These are phyloP conservation scores for Trichoderma koningiopsis DNA, from an alignment of 2,329 filamentous ascomycete genomes.

Conservation along the genomic window DNA sequence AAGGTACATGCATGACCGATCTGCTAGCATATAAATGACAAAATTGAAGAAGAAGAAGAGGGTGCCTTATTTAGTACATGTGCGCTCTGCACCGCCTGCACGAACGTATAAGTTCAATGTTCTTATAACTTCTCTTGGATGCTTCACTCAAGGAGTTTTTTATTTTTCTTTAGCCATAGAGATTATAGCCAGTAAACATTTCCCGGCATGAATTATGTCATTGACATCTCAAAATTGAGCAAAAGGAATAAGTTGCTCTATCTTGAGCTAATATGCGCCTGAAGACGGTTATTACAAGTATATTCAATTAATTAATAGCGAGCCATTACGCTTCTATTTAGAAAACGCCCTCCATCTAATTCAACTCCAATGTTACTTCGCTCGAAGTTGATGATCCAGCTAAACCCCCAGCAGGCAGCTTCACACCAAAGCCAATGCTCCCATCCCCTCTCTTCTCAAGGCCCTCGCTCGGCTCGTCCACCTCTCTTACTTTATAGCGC, in stretches of 20 bases:
- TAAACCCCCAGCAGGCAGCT: slow-evolving; percentile 28
- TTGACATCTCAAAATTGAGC: neutral
- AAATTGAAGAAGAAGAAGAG: neutral
- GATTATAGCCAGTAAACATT: neutral
- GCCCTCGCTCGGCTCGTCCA: slow-evolving; percentile 6
- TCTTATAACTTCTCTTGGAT: neutral
- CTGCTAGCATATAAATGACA: neutral
- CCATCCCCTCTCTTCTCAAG: slow-evolving; percentile 4
- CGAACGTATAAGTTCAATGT: neutral
- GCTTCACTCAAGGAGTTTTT: neutral
- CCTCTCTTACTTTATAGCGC: neutral
- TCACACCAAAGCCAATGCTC: slow-evolving; percentile 21
- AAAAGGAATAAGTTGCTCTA: neutral
- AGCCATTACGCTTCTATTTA: neutral
- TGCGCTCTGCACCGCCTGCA: neutral
- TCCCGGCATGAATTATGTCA: neutral
- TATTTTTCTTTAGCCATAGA: neutral
- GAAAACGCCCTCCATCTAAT: neutral
- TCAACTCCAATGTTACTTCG: slow-evolving; percentile 20
- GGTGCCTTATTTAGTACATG: neutral
- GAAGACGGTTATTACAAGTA: neutral
- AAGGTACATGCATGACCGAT: neutral
- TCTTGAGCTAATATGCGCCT: neutral
- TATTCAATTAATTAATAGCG: neutral
- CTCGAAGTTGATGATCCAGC: slow-evolving; percentile 29